A percentile compares a stretch with the other conserved stretches of the same genome.
Evolutionary conservation across 805 yeast species (phyloP).

Genomic region (Lipomyces yamanashiensis): DNA sequence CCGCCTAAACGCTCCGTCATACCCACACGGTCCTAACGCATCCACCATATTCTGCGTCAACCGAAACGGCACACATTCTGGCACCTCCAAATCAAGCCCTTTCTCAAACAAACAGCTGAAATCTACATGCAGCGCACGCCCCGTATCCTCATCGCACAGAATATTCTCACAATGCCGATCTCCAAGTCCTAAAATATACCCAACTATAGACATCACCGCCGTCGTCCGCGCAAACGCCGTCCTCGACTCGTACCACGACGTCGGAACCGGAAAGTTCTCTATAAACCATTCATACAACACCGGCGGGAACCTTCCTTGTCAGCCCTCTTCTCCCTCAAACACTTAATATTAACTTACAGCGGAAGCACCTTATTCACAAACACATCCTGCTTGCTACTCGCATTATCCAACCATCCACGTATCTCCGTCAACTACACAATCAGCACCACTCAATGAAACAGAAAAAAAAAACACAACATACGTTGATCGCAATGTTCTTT

Average conservation of each 20-base stretch:
- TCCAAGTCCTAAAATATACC: constrained; percentile 90
- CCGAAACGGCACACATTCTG: constrained; percentile 94
- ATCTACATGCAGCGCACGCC: constrained; percentile 89
- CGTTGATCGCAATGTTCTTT: constrained; percentile 44
- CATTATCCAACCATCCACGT: not conserved
- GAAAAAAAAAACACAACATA: not conserved
- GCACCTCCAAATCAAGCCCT: constrained; percentile 67
- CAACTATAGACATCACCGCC: constrained; percentile 98
- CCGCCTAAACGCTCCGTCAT: constrained; percentile 86
- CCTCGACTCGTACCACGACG: constrained; percentile 81
- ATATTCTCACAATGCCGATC: constrained; percentile 96
- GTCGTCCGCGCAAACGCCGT: constrained; percentile 74
- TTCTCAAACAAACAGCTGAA: constrained; percentile 96
- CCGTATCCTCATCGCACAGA: constrained; percentile 70
- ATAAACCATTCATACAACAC: constrained; percentile 86
- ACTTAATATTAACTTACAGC: constrained; percentile 3
- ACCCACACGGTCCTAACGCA: constrained; percentile 85
- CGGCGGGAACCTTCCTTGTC: constrained; percentile 54
- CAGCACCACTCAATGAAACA: not conserved
- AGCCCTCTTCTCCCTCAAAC: not conserved
- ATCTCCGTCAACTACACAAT: constrained; percentile 1
- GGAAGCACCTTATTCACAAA: constrained; percentile 29
- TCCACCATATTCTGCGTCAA: constrained; percentile 86
- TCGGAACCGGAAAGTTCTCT: constrained; percentile 87
- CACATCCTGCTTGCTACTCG: not conserved